Evolutionary conservation across 306 rosid species (phyloP), one percentile per base, ranked within the genome.

Genomic region (Prunus davidiana): DNA sequence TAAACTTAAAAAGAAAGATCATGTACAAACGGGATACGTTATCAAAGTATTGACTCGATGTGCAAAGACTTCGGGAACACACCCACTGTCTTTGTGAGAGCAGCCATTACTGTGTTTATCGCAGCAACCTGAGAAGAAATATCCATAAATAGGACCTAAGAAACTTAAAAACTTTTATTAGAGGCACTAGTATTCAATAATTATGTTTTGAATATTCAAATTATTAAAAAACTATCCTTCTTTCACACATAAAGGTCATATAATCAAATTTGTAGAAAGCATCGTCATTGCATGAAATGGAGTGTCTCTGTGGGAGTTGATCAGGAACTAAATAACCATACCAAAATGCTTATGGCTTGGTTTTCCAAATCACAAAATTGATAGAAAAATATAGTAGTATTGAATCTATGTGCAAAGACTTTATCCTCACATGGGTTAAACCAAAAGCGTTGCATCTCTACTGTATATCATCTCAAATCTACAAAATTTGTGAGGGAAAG

Each of bases 81-180:
- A 30, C 97, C 90, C 3, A 84, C 84, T 18, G 95, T 94, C 89
- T 94, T 92, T 75, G 96, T 92, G 78, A 94, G 97, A 86, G 98
- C 97, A 67, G 97, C 93, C 97, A 90, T 90, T 67, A 97, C 96
- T 18, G 97, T 92, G 86, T 24, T 24, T 84, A 94, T 94, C 65
- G 95, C 97, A 78, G 98, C 87, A 24, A 24, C 1, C 25, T 24
- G 25, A 24, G 25, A 24, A 0, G 25, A 24, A 24, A 24, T 24
- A 79, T 66, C 71, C 80, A 79, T 32, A 76, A 46, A 57, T 49
- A 76, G 54, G 22, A 70, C 65, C 22, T 24, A 64, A 79, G 57
- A 8, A 20, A 76, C 76, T 47, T 70, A 24, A 75, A 62, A 76
- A 76, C 19, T 72, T 71, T 62, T 64, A 62, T 32, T 67, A 72